A percentile compares a stretch with the other conserved stretches of the same genome.
Evolutionary conservation across 1,284 basidiomycete species (phyloP).

Genomic region (Lentinula novae-zelandiae): DNA sequence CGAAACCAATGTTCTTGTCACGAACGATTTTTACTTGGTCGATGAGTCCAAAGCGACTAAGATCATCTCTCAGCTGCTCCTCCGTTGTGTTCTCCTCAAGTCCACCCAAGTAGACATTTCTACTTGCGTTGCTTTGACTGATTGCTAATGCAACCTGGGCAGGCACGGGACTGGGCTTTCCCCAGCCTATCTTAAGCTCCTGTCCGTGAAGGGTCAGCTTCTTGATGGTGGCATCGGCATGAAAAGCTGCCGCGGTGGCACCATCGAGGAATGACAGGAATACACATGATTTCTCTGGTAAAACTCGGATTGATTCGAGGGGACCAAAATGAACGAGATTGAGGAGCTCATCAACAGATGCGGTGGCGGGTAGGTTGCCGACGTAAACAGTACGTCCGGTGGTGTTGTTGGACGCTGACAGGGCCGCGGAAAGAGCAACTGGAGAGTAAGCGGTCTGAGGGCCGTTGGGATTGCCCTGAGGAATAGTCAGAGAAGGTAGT

Average conservation of each 20-base stretch:
- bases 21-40: slow-evolving; percentile 98
- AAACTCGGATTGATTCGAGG: slow-evolving; percentile 89
- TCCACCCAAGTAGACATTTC: slow-evolving; percentile 93
- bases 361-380: slow-evolving; percentile 93
- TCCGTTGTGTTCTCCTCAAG: slow-evolving; percentile 87
- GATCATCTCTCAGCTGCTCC: slow-evolving; percentile 83
- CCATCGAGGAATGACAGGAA: slow-evolving; percentile 97
- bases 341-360: slow-evolving; percentile 95
- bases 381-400: slow-evolving; percentile 94
- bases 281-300: slow-evolving; percentile 98
- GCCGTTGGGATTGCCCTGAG: slow-evolving; percentile 18
- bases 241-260: slow-evolving; percentile 88
- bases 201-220: slow-evolving; percentile 88
- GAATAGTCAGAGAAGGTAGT: slow-evolving; percentile 63
- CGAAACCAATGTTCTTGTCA: slow-evolving; percentile 97
- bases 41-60: slow-evolving; percentile 88
- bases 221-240: slow-evolving; percentile 92
- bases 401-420: slow-evolving; percentile 55
- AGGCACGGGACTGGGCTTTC: slow-evolving; percentile 86
- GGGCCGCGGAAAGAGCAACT: slow-evolving; percentile 53
- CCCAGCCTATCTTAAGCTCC: slow-evolving; percentile 96
- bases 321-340: slow-evolving; percentile 98
- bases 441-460: slow-evolving; percentile 64
- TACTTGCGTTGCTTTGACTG: slow-evolving; percentile 83
- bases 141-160: slow-evolving; percentile 83